Evolutionary conservation across 2,329 filamentous ascomycete species (phyloP).

Genomic region (Balansia obtecta): DNA sequence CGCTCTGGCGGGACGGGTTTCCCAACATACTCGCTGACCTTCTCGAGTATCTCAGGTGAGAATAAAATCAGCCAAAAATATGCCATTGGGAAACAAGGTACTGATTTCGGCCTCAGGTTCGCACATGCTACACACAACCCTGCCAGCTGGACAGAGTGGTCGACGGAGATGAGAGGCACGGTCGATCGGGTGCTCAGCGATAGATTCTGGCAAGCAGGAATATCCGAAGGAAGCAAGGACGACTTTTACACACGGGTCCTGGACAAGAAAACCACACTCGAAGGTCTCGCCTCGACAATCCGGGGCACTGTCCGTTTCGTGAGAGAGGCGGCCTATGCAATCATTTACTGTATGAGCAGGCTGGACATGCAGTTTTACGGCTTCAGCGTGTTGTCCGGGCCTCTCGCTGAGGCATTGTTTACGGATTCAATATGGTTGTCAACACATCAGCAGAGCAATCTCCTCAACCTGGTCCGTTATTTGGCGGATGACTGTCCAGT

Average conservation of each 20-base stretch:
- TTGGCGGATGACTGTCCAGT: constrained; percentile 87
- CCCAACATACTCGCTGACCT: constrained; percentile 75
- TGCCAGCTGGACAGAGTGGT: constrained; percentile 67
- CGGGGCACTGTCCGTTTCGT: constrained; percentile 81
- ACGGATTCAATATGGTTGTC: constrained; percentile 71
- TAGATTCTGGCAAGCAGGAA: constrained; percentile 96
- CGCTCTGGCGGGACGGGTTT: constrained; percentile 76
- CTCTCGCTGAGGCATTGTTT: constrained; percentile 75
- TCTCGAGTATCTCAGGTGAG: constrained; percentile 64
- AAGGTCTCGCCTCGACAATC: constrained; percentile 88
- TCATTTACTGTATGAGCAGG: constrained; percentile 85
- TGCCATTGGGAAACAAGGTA: not conserved
- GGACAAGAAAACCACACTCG: constrained; percentile 76
- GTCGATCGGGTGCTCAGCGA: constrained; percentile 81
- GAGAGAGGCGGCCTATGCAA: constrained; percentile 85
- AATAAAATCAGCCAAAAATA: not conserved
- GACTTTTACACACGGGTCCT: constrained; percentile 91
- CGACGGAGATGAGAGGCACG: constrained; percentile 61
- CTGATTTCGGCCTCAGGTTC: constrained; percentile 37
- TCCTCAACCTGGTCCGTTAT: constrained; percentile 78
- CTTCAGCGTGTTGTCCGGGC: constrained; percentile 69
- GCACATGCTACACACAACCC: constrained; percentile 87
- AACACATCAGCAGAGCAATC: constrained; percentile 85
- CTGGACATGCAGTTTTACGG: constrained; percentile 84
- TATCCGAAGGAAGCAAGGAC: constrained; percentile 88